These are phyloP conservation scores for Solanum hybrid DNA, from an alignment of 305 asterid species.

Conservation along the genomic window DNA sequence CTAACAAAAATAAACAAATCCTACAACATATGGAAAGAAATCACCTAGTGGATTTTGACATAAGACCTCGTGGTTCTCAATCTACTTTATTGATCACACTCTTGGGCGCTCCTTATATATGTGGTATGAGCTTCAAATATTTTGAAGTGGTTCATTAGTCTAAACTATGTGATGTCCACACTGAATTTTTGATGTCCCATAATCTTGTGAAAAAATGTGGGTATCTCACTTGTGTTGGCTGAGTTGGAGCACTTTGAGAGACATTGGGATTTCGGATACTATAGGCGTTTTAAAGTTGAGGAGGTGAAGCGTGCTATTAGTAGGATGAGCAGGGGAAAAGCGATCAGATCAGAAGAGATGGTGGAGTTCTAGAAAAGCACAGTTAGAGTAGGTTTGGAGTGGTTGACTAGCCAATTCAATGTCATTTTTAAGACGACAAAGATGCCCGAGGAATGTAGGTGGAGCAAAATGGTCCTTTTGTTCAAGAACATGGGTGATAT, in stretches of 20 bases:
- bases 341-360: background rate
- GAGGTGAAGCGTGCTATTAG: background rate
- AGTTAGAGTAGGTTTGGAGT: background rate
- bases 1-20: background rate
- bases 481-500: background rate
- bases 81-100: background rate
- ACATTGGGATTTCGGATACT: background rate
- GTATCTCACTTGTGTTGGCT: background rate
- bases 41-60: background rate
- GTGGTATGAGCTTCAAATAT: background rate
- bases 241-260: background rate
- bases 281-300: background rate
- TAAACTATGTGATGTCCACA: background rate
- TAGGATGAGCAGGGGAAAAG: background rate
- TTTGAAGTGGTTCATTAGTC: background rate
- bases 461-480: background rate
- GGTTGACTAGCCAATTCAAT: background rate
- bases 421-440: background rate
- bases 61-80: background rate
- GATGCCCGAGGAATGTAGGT: background rate
- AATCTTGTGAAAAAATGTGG: background rate
- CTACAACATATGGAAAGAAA: background rate
- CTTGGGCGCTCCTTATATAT: background rate
- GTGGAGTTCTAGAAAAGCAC: background rate
- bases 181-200: background rate